Percentiles rank a stretch among this genome's conserved stretches.
phyloP scores from a whole-genome alignment of 2,329 filamentous ascomycete species.

The Aspergillus piperis region DNA sequence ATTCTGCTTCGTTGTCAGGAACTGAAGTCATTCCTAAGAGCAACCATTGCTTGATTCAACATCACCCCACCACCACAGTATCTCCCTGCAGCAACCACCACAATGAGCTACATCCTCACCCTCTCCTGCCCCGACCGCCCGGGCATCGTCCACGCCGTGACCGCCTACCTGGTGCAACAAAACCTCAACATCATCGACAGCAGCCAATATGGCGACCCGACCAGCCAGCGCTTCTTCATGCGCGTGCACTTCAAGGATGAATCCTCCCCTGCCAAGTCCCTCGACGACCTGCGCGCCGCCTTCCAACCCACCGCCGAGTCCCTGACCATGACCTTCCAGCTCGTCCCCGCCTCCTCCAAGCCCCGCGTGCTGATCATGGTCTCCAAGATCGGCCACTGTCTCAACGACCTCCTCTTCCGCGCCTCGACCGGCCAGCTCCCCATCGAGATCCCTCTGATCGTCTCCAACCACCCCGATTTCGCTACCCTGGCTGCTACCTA shows the following conservation, averaged over 20 bases:
- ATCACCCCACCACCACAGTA: slow-evolving; percentile 23
- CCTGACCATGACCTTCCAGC: slow-evolving; percentile 70
- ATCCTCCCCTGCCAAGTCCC: slow-evolving; percentile 34
- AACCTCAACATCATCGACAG: slow-evolving; percentile 80
- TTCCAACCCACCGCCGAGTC: slow-evolving; percentile 64
- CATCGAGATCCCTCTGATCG: slow-evolving; percentile 74
- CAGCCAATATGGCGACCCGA: slow-evolving; percentile 79
- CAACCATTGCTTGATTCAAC: slow-evolving; percentile 8
- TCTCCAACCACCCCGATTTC: slow-evolving; percentile 81
- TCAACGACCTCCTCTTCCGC: slow-evolving; percentile 81
- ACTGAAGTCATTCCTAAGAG: background rate
- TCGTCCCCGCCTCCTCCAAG: slow-evolving; percentile 69
- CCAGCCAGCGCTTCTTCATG: slow-evolving; percentile 81
- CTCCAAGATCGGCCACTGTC: slow-evolving; percentile 82
- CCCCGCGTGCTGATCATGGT: slow-evolving; percentile 83
- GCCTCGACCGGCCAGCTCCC: slow-evolving; percentile 71
- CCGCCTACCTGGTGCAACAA: slow-evolving; percentile 71
- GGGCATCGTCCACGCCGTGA: slow-evolving; percentile 83
- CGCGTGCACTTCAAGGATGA: slow-evolving; percentile 74
- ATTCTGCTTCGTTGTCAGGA: background rate
- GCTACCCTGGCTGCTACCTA: slow-evolving; percentile 68
- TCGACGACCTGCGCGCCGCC: slow-evolving; percentile 55
- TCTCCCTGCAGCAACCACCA: slow-evolving; percentile 29
- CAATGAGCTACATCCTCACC: slow-evolving; percentile 69
- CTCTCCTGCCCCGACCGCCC: slow-evolving; percentile 82